These are phyloP conservation scores for Boletus sp. DNA, from an alignment of 1,284 basidiomycete genomes.

Conservation along the genomic window DNA sequence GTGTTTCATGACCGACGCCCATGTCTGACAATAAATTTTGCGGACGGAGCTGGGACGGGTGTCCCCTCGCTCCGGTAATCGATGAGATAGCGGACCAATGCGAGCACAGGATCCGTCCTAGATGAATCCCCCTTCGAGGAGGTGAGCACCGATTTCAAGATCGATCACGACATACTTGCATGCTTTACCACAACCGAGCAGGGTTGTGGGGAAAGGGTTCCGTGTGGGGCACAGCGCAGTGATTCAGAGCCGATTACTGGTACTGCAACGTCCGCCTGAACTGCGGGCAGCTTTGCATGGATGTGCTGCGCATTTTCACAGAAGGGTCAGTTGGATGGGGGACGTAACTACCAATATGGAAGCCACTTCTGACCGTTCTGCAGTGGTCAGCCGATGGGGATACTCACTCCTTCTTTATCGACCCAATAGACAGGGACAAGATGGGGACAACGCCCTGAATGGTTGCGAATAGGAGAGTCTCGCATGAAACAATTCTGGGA, in stretches of 20 bases:
- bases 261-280: conserved; percentile 15
- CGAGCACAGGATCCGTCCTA: conserved; percentile 31
- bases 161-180: conserved; percentile 39
- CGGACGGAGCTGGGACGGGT: conserved; percentile 22
- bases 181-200: conserved; percentile 39
- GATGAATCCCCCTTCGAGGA: conserved; percentile 39
- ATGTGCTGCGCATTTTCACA: background rate
- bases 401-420: conserved; percentile 1
- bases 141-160: conserved; percentile 37
- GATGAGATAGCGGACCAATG: conserved; percentile 24
- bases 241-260: conserved; percentile 22
- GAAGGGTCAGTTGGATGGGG: background rate
- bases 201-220: conserved; percentile 42
- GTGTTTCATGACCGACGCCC: conserved; percentile 7
- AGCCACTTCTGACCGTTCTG: conserved; percentile 3
- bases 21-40: conserved; percentile 36
- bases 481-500: conserved; percentile 2
- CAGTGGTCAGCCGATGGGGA: background rate
- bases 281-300: background rate
- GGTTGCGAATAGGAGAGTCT: conserved; percentile 7
- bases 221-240: conserved; percentile 22
- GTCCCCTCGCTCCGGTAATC: conserved; percentile 14
- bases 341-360: conserved; percentile 3
- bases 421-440: background rate
- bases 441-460: background rate